phyloP scores from a whole-genome alignment of 257 asterid genomes.

The Knoxia roxburghii region DNA sequence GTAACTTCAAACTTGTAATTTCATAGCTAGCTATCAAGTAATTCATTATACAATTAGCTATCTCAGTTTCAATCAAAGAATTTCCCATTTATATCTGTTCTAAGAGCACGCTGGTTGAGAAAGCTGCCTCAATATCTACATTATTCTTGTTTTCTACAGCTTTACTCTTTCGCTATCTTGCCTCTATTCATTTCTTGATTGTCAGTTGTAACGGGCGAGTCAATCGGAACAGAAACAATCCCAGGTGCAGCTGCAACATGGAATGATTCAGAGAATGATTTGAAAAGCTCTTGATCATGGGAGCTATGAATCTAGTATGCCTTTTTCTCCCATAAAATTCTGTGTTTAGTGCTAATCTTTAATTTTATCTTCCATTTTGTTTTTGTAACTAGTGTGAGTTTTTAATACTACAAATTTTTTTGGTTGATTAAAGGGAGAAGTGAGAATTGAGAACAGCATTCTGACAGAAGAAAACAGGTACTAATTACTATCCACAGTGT shows the following conservation, averaged over 20 bases:
- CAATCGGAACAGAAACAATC: conserved; percentile 41
- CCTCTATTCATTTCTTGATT: conserved; percentile 47
- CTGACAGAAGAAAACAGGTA: too few species aligned
- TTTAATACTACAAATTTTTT: too few species aligned
- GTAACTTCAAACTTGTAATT: conserved; percentile 42
- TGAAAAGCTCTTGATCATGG: conserved; percentile 24
- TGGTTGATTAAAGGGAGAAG: too few species aligned
- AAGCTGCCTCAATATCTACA: conserved; percentile 29
- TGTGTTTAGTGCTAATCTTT: too few species aligned
- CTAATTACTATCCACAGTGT: too few species aligned
- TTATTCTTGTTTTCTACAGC: conserved; percentile 25
- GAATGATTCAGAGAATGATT: conserved; percentile 38
- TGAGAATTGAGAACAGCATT: too few species aligned
- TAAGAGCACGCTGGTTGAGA: conserved; percentile 43
- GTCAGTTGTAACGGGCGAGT: conserved; percentile 48
- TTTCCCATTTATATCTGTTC: conserved; percentile 40
- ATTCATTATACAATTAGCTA: conserved; percentile 36
- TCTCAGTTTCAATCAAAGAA: conserved; percentile 45
- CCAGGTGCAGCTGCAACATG: conserved; percentile 32
- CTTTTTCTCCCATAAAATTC: too few species aligned
- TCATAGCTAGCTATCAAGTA: conserved; percentile 47
- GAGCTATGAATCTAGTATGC: too few species aligned
- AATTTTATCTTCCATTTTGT: too few species aligned
- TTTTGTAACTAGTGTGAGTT: too few species aligned
- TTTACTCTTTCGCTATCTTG: conserved; percentile 34